Evolutionary conservation across 768 basidiomycete genomes (phyloP).

Genomic region (Cystobasidium ongulense): DNA sequence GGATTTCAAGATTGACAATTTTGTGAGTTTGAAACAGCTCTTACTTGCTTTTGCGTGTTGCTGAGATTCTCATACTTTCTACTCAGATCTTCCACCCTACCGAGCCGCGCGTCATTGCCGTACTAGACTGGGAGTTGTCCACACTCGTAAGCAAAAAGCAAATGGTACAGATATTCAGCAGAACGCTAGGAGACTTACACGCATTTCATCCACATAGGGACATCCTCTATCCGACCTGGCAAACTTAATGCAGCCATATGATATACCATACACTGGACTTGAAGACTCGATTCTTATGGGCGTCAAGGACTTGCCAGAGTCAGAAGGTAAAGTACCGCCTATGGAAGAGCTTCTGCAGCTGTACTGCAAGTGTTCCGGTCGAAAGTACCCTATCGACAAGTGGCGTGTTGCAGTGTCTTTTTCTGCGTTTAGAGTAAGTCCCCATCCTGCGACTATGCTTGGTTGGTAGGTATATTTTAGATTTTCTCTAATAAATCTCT

Average conservation of each 20-base stretch:
- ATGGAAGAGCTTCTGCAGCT: slow-evolving; percentile 30
- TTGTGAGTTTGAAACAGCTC: slow-evolving; percentile 58
- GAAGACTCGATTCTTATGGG: slow-evolving; percentile 17
- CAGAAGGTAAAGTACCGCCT: slow-evolving; percentile 34
- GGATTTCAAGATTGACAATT: slow-evolving; percentile 95
- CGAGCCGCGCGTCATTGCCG: slow-evolving; percentile 84
- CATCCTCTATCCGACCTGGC: slow-evolving; percentile 71
- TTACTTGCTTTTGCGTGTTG: no score
- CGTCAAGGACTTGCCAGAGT: neutral
- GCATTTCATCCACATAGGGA: slow-evolving; percentile 40
- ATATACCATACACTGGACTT: slow-evolving; percentile 38
- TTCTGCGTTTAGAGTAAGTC: slow-evolving; percentile 40
- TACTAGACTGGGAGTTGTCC: slow-evolving; percentile 95
- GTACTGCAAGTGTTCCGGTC: slow-evolving; percentile 33
- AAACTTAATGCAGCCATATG: slow-evolving; percentile 81
- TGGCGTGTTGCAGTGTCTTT: slow-evolving; percentile 38
- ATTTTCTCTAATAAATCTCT: neutral
- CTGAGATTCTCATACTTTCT: neutral
- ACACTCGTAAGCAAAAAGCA: slow-evolving; percentile 66
- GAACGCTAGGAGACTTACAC: slow-evolving; percentile 15
- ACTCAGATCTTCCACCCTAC: slow-evolving; percentile 67
- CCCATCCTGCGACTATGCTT: neutral
- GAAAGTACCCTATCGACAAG: slow-evolving; percentile 26
- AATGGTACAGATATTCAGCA: neutral
- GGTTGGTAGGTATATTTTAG: no score